phyloP scores from a whole-genome alignment of 1,284 basidiomycete genomes.

The Salmacisia buchloeana region DNA sequence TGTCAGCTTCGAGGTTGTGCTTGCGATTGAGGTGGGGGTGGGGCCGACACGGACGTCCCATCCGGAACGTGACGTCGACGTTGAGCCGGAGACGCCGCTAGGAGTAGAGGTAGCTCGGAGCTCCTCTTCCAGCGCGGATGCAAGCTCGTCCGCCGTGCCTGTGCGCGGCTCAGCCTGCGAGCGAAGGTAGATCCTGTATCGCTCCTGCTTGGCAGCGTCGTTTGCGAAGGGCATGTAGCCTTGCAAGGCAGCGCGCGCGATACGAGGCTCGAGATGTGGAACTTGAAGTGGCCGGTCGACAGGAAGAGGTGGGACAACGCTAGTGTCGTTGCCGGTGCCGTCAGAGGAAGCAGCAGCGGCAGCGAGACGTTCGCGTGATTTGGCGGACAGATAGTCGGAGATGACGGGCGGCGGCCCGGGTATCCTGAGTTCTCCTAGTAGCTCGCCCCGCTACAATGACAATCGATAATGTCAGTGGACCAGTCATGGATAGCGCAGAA shows the following conservation, averaged over 20 bases:
- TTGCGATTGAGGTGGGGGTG: not conserved
- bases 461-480: not conserved
- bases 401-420: conserved; percentile 70
- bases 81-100: conserved; percentile 18
- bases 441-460: conserved; percentile 58
- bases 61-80: conserved; percentile 17
- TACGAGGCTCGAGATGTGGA: conserved; percentile 65
- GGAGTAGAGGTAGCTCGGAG: conserved; percentile 55
- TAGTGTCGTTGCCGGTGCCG: conserved; percentile 52
- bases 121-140: conserved; percentile 52
- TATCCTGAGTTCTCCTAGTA: conserved; percentile 74
- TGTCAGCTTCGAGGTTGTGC: not conserved
- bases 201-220: conserved; percentile 71
- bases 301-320: conserved; percentile 23
- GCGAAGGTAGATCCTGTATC: conserved; percentile 75
- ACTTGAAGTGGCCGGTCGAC: conserved; percentile 53
- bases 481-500: conserved; percentile 56
- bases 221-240: conserved; percentile 84
- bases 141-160: conserved; percentile 40
- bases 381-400: conserved; percentile 86
- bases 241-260: conserved; percentile 76
- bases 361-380: conserved; percentile 77
- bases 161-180: conserved; percentile 59
- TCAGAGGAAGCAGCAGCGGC: conserved; percentile 44
- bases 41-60: not conserved